phyloP scores from a whole-genome alignment of 1,284 basidiomycete species.

The Sanguinoderma infundibulare region DNA sequence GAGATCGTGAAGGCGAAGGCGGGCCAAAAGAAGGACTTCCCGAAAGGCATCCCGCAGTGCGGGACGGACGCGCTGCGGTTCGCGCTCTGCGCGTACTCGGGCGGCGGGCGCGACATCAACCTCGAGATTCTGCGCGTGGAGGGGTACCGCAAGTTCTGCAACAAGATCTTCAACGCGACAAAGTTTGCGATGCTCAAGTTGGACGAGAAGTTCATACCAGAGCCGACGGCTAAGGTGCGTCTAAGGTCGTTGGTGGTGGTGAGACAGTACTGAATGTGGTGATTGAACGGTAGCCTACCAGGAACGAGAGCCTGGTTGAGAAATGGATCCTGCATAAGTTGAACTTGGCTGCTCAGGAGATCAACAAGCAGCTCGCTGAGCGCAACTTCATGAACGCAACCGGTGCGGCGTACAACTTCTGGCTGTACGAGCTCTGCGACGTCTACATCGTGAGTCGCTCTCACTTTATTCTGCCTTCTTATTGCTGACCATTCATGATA shows the following conservation, averaged over 20 bases:
- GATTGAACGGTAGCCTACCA: slow-evolving; percentile 66
- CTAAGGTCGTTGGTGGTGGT: background rate
- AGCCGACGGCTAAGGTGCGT: slow-evolving; percentile 66
- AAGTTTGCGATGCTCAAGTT: slow-evolving; percentile 98
- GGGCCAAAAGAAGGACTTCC: slow-evolving; percentile 99
- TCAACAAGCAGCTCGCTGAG: slow-evolving; percentile 79
- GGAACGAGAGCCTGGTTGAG: slow-evolving; percentile 91
- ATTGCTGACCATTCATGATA: background rate
- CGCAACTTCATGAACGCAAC: slow-evolving; percentile 96
- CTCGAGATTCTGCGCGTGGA: slow-evolving; percentile 97
- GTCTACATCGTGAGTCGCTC: slow-evolving; percentile 82
- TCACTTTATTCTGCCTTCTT: background rate
- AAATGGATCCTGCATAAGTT: slow-evolving; percentile 96
- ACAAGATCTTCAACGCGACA: slow-evolving; percentile 99
- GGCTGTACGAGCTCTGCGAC: slow-evolving; percentile 98
- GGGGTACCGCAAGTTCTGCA: slow-evolving; percentile 99
- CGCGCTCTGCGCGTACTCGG: slow-evolving; percentile 94
- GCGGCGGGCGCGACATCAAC: slow-evolving; percentile 92
- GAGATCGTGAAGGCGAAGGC: slow-evolving; percentile 92
- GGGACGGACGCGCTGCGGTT: slow-evolving; percentile 97
- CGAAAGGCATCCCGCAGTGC: slow-evolving; percentile 98
- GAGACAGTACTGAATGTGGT: background rate
- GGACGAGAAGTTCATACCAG: slow-evolving; percentile 82
- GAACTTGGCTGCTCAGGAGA: slow-evolving; percentile 78
- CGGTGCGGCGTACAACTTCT: slow-evolving; percentile 88